These are phyloP conservation scores for Ophiostoma triangulosporum DNA, from an alignment of 2,329 filamentous ascomycete genomes.

Conservation along the genomic window DNA sequence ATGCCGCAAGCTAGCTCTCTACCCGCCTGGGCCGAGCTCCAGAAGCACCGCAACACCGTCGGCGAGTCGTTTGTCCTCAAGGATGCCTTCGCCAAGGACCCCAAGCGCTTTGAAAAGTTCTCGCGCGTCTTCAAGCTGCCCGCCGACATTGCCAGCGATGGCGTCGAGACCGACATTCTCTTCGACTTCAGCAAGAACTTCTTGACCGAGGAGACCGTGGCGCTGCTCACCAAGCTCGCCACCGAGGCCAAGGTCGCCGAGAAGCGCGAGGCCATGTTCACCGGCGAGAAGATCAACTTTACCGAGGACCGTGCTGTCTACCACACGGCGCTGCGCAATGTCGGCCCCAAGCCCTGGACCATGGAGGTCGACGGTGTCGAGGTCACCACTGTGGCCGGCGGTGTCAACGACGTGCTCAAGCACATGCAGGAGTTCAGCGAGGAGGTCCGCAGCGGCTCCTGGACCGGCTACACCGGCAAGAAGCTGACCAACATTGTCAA, in stretches of 20 bases:
- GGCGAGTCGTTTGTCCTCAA: conserved; percentile 87
- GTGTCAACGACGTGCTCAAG: conserved; percentile 77
- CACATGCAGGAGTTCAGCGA: conserved; percentile 99
- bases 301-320: conserved; percentile 94
- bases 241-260: conserved; percentile 83
- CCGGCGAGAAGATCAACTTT: conserved; percentile 97
- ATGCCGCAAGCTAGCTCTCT: conserved; percentile 81
- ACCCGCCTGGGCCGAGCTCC: conserved; percentile 77
- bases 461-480: conserved; percentile 97
- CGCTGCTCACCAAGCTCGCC: conserved; percentile 76
- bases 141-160: conserved; percentile 50
- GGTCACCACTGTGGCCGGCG: conserved; percentile 80
- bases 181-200: conserved; percentile 99
- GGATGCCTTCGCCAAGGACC: conserved; percentile 81
- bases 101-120: conserved; percentile 81
- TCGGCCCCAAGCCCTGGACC: conserved; percentile 52
- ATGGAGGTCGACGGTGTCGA: conserved; percentile 82
- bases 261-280: conserved; percentile 95
- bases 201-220: conserved; percentile 80
- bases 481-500: conserved; percentile 94
- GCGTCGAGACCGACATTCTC: conserved; percentile 60
- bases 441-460: conserved; percentile 83
- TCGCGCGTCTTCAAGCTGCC: conserved; percentile 72
- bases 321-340: conserved; percentile 87
- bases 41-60: conserved; percentile 74